phyloP scores from a whole-genome alignment of 257 asterid species.

The Capsicum pubescens region DNA sequence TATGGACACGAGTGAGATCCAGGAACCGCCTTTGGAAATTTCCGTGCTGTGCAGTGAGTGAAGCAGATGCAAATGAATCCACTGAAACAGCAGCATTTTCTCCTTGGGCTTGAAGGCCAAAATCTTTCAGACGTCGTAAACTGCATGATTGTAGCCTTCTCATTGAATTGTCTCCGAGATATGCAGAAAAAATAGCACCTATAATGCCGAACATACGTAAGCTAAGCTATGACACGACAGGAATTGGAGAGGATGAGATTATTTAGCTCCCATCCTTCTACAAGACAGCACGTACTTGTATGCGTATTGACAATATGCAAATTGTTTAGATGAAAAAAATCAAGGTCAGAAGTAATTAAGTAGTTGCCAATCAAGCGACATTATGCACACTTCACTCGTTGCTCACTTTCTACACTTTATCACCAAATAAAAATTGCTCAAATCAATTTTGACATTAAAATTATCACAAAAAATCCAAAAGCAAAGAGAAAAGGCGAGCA shows the following conservation, averaged over 20 bases:
- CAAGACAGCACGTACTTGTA: background rate
- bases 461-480: background rate
- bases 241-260: constrained; percentile 17
- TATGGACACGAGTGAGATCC: constrained; percentile 66
- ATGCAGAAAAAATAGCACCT: constrained; percentile 73
- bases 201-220: constrained; percentile 13
- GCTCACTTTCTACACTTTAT: constrained; percentile 10
- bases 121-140: constrained; percentile 32
- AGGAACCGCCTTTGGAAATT: constrained; percentile 67
- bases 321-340: background rate
- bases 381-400: background rate
- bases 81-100: constrained; percentile 57
- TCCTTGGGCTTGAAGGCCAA: constrained; percentile 47
- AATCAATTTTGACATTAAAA: background rate
- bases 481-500: background rate
- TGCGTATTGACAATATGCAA: background rate
- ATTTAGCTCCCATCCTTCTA: background rate
- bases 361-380: background rate
- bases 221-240: background rate
- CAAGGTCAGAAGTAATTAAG: background rate
- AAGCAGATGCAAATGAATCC: constrained; percentile 64
- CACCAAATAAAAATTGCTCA: background rate
- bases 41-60: constrained; percentile 73
- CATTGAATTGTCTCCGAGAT: constrained; percentile 55
- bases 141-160: constrained; percentile 43